Conservation (phyloP, 768 basidiomycete genomes). For the Fibroporia radiculosa region DNA sequence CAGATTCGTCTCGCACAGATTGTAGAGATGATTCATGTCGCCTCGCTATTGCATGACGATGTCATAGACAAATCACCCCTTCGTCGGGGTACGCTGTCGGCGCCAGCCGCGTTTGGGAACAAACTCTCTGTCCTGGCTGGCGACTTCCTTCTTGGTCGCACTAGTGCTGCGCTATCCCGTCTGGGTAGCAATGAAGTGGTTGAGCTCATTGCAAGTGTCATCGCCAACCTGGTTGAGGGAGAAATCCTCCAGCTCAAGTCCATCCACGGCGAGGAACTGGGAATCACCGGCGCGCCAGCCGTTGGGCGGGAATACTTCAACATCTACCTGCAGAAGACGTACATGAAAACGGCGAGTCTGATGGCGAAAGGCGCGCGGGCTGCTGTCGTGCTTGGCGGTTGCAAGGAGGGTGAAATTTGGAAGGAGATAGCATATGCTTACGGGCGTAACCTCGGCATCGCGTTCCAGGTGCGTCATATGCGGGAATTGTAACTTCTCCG, state of each 20-base stretch:
- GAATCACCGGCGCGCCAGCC: constrained; percentile 21
- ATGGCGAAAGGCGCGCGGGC: constrained; percentile 85
- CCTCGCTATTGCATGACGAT: constrained; percentile 88
- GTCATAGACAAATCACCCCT: constrained; percentile 72
- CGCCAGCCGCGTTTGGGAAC: constrained; percentile 78
- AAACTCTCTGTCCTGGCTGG: constrained; percentile 92
- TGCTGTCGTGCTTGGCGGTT: constrained; percentile 84
- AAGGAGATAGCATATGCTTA: constrained; percentile 90
- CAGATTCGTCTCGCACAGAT: constrained; percentile 93
- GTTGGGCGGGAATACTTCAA: constrained; percentile 52
- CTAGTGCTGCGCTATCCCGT: constrained; percentile 79
- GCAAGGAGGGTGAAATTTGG: constrained; percentile 65
- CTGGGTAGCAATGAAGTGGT: constrained; percentile 87
- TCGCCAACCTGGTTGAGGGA: constrained; percentile 95
- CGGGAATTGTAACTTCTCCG: neutral
- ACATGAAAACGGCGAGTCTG: constrained; percentile 85
- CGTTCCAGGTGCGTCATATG: constrained; percentile 70
- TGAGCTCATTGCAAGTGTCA: constrained; percentile 85
- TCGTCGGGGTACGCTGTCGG: constrained; percentile 60
- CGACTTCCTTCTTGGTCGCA: constrained; percentile 91
- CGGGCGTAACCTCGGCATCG: constrained; percentile 84
- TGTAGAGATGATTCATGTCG: constrained; percentile 97
- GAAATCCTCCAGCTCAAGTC: constrained; percentile 78
- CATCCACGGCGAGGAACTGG: constrained; percentile 35
- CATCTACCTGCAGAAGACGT: constrained; percentile 84